Base-by-base conservation (phyloP, 257 asterid species). In the Rauvolfia tetraphylla region DNA sequence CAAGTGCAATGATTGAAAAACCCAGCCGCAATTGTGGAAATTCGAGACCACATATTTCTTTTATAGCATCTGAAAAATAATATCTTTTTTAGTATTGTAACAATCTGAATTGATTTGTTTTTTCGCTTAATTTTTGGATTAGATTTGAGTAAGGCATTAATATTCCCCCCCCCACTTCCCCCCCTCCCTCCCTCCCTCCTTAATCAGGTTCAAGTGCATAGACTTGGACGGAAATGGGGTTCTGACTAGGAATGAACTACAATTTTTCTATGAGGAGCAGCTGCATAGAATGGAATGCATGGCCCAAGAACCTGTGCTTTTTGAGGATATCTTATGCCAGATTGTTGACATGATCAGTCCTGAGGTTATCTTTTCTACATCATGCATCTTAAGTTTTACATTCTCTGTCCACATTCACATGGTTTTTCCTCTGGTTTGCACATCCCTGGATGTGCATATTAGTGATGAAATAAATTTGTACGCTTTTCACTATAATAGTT, bases 241-340 rank as follows among this genome's bases (percentile, higher is more conserved):
- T 77, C 83, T 95, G 71, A 93, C 99, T 1, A 90, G 97, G 85
- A 95, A 93, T 38, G 99, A 95, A 85, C 88, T 95, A 89, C 99
- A 95, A 81, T 95, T 95, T 86, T 95, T 91, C 85, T 95, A 95
- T 57, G 99, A 95, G 88, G 99, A 95, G 87, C 99, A 95, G 85
- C 77, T 95, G 86, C 99, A 95, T 85, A 89, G 99, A 85, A 95
- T 95, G 99, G 99, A 95, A 85, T 95, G 99, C 91, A 95, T 95
- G 98, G 97, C 98, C 81, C 99, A 95, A 83, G 99, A 95, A 89
- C 99, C 98, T 84, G 98, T 95, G 57, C 97, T 95, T 82, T 95
- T 93, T 88, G 99, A 95, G 89, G 98, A 93, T 90, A 92, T 95
- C 78, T 85, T 95, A 82, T 95, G 99, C 84, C 99, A 95, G 87